phyloP scores from a whole-genome alignment of 179 eudicot species.

The Camellia oleifera region DNA sequence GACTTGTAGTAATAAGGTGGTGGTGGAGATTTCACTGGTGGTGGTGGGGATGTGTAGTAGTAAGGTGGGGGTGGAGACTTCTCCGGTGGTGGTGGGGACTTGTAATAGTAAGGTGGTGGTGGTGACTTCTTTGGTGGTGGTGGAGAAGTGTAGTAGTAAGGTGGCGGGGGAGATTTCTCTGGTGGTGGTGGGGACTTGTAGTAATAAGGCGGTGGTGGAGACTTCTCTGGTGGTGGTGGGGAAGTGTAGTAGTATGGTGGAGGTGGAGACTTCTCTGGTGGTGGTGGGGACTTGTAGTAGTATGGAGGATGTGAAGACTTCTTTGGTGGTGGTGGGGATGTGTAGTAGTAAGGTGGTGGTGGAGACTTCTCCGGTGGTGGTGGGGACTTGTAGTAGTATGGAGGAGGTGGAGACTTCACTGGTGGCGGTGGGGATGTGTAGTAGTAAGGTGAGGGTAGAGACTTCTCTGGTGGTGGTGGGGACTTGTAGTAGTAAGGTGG shows the following conservation, averaged over 20 bases:
- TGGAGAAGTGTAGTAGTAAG: neutral
- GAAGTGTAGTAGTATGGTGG: neutral
- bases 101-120: neutral
- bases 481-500: no score
- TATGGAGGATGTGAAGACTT: neutral
- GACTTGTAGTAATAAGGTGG: conserved; percentile 18
- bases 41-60: neutral
- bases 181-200: neutral
- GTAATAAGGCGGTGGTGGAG: neutral
- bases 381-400: conserved; percentile 15
- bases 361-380: conserved; percentile 27
- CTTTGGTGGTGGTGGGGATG: conserved; percentile 26
- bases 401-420: no score
- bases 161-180: neutral
- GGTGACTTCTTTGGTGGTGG: neutral
- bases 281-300: no score
- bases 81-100: conserved; percentile 2
- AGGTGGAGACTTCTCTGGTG: no score
- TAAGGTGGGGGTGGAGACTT: neutral
- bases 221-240: neutral
- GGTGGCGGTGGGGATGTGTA: no score
- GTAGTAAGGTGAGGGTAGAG: neutral
- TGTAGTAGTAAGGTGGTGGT: conserved; percentile 17
- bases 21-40: neutral
- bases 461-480: neutral